Evolutionary conservation across 2,329 filamentous ascomycete genomes (phyloP), one percentile per base, ranked within the genome.

Genomic region (Neopestalotiopsis rosae): DNA sequence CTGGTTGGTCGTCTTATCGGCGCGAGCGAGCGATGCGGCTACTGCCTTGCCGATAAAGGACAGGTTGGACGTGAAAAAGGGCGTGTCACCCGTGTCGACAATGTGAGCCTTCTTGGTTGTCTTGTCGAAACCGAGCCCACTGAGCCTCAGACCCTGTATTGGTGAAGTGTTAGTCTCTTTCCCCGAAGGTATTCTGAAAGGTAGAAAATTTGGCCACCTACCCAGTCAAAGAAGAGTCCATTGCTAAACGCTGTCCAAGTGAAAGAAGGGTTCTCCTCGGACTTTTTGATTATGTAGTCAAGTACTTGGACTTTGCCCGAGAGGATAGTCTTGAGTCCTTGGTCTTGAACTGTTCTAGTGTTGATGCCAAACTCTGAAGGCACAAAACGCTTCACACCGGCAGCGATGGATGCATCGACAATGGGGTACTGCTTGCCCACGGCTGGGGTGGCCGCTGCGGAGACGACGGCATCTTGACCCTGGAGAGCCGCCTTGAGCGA

Each of bases 161-260:
- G 13, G 10, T n/a, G 20, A 7, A 1, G 1, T 28, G 56, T 45
- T 9, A 63, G 57, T 2, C 3, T 3, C 9, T 5, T n/a, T 20
- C 17, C 13, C 2, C 1, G n/a, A 52, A 17, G 6, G 45, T 1
- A 45, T n/a, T 4, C 24, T 28, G 9, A 34, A 34, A 40, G 30
- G 3, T 2, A 4, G 5, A 7, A 24, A 0, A 7, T 10, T 9
- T 2, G 14, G 10, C 12, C 3, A 73, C 79, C 32, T 75, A 85
- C 83, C 87, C 85, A 88, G 74, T 92, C 90, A 74, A 92, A 90
- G 77, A 92, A 89, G 2, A 86, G 79, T 0, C 89, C 88, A 9
- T 81, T 86, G 3, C 88, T 84, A 14, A 92, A 76, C 2, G 82
- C 86, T 1, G 88, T 91, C 89, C 90, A 92, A 38, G 81, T 84